phyloP scores from a whole-genome alignment of 2,329 filamentous ascomycete genomes.

The Paecilomyces sp. region DNA sequence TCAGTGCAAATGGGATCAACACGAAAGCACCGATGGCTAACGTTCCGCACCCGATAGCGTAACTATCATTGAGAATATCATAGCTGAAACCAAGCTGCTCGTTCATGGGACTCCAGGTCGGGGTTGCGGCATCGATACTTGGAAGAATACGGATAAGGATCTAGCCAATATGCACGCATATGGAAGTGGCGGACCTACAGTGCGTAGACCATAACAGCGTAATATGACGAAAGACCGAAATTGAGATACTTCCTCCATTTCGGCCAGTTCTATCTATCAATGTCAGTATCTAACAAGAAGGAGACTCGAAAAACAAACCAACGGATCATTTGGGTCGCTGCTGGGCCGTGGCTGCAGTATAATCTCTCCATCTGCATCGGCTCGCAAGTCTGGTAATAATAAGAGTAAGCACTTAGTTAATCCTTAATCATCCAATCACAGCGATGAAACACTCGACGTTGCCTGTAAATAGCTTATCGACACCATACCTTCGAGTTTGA shows the following conservation, averaged over 20 bases:
- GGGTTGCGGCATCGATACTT: conserved; percentile 30
- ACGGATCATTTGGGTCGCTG: conserved; percentile 25
- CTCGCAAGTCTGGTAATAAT: not conserved
- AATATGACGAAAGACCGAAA: conserved; percentile 30
- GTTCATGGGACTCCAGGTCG: conserved; percentile 38
- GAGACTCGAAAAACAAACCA: conserved; percentile 12
- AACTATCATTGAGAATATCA: conserved; percentile 37
- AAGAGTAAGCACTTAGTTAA: not conserved
- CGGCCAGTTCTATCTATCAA: conserved; percentile 32
- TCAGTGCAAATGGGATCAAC: conserved; percentile 40
- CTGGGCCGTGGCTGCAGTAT: conserved; percentile 26
- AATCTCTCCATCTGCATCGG: not conserved
- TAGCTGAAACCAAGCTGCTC: conserved; percentile 37
- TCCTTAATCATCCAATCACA: not conserved
- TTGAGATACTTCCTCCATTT: conserved; percentile 30
- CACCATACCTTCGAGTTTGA: not conserved
- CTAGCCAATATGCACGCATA: not conserved
- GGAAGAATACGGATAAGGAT: not conserved
- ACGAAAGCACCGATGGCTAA: conserved; percentile 37
- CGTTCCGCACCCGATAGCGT: conserved; percentile 37
- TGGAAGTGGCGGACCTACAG: conserved; percentile 7
- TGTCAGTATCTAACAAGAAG: not conserved
- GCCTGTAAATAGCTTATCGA: not conserved
- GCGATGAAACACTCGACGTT: not conserved
- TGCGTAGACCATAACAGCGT: conserved; percentile 32